Evolutionary conservation across 2,329 filamentous ascomycete species (phyloP), one percentile per base, ranked within the genome.

Genomic region (Sclerotinia borealis): DNA sequence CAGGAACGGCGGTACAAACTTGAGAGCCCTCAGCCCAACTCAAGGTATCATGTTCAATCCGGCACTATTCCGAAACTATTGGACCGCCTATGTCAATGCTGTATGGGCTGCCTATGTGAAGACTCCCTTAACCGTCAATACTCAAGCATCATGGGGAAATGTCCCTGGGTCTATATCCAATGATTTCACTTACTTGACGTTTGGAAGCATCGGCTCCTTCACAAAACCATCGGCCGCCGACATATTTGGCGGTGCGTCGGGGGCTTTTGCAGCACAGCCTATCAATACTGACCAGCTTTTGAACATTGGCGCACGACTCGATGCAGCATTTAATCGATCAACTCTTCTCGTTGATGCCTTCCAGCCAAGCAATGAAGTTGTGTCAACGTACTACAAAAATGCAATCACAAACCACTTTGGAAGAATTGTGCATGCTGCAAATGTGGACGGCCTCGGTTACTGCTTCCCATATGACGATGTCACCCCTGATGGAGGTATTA

Each of bases 391-490:
- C 72, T 89, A 89, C 74, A 68, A 73, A 47, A 75, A 81, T 17
- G 63, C 68, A 3, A 74, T 83, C 54, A 88, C 86, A 48, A 90
- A 90, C 74, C 86, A 90, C 73, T 90, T 88, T 73, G 77, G 85
- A 54, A 79, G 86, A 63, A 81, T 90, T 67, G 82, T 86, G 65
- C 87, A 91, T 74, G 81, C 78, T 65, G 78, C 79, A 43, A 85
- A 83, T 69, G 71, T 84, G 41, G 84, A 86, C 71, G 78, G 82
- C 10, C 79, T 80, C 55, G 87, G 88, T 10, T 91, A 91, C 75
- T 85, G 86, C 1, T 90, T 90, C 69, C 85, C 87, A 0, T 90
- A 90, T 71, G 88, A 90, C 71, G 87, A 90, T 74, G 88, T 90
- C 11, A 79, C 79, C 27, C 78, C 84, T 4, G 76, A 75, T n/a